Conservation (phyloP, 805 yeast genomes). For the Pichia heedii region DNA sequence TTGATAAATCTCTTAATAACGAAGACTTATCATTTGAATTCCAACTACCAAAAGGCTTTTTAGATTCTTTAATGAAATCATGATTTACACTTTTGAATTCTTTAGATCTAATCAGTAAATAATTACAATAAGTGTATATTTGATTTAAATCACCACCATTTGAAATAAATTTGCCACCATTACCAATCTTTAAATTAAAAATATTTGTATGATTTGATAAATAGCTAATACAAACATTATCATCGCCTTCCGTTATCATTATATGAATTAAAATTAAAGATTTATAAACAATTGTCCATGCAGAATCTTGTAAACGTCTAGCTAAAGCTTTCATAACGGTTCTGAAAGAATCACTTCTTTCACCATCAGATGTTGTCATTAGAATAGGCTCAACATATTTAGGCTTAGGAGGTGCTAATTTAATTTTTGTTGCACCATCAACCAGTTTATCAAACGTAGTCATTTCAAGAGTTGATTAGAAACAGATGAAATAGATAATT, state of each 20-base stretch:
- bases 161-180: conserved; percentile 22
- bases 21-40: conserved; percentile 41
- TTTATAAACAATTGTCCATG: conserved; percentile 91
- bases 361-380: conserved; percentile 50
- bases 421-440: conserved; percentile 68
- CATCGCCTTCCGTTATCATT: conserved; percentile 87
- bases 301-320: conserved; percentile 58
- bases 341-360: conserved; percentile 44
- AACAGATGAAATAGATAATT: no score
- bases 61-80: conserved; percentile 73
- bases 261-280: conserved; percentile 77
- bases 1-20: conserved; percentile 51
- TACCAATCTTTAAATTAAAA: conserved; percentile 37
- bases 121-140: conserved; percentile 59
- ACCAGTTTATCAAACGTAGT: conserved; percentile 67
- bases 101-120: conserved; percentile 56
- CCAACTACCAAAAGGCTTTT: conserved; percentile 23
- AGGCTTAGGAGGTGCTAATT: conserved; percentile 95
- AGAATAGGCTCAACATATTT: conserved; percentile 93
- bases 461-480: no score
- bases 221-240: conserved; percentile 61
- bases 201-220: conserved; percentile 52
- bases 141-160: conserved; percentile 44
- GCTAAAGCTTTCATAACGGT: conserved; percentile 61
- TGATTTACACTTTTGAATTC: conserved; percentile 56